phyloP scores from a whole-genome alignment of 2,329 filamentous ascomycete genomes.

The Claviceps pazoutovae region DNA sequence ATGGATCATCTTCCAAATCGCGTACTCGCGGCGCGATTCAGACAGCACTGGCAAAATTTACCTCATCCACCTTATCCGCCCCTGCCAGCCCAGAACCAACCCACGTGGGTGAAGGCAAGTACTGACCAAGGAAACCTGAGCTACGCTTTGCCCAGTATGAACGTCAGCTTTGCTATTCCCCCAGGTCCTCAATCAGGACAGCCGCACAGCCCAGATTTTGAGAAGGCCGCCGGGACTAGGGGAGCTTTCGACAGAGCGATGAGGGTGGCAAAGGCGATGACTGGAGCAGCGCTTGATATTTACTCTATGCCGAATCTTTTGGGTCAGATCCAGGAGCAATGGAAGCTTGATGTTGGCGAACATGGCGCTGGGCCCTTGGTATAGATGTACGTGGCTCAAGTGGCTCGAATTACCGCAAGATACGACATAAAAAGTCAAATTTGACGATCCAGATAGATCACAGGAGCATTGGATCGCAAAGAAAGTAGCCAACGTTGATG shows the following conservation, averaged over 20 bases:
- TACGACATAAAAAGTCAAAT: too few relatives aligned
- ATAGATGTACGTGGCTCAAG: not conserved
- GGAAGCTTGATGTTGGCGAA: conserved; percentile 3
- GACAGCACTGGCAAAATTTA: conserved; percentile 21
- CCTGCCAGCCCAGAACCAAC: conserved; percentile 20
- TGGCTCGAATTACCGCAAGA: not conserved
- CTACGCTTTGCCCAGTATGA: conserved; percentile 42
- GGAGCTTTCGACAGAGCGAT: conserved; percentile 28
- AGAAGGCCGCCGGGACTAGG: conserved; percentile 32
- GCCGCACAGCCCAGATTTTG: conserved; percentile 40
- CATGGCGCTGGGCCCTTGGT: not conserved
- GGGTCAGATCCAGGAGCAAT: conserved; percentile 19
- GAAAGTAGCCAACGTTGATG: too few relatives aligned
- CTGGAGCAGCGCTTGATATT: conserved; percentile 33
- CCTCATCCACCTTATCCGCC: conserved; percentile 21
- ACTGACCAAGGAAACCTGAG: conserved; percentile 47
- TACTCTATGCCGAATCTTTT: conserved; percentile 27
- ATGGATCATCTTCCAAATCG: conserved; percentile 41
- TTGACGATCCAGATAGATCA: too few relatives aligned
- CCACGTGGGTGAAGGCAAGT: conserved; percentile 24
- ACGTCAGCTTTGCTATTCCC: conserved; percentile 35
- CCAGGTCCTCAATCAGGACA: conserved; percentile 20
- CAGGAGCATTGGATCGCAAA: too few relatives aligned
- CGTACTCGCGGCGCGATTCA: conserved; percentile 31
- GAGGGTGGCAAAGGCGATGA: conserved; percentile 32